Base-by-base conservation (phyloP, 352 stramenopile species). In the Phytophthora capsici region DNA sequence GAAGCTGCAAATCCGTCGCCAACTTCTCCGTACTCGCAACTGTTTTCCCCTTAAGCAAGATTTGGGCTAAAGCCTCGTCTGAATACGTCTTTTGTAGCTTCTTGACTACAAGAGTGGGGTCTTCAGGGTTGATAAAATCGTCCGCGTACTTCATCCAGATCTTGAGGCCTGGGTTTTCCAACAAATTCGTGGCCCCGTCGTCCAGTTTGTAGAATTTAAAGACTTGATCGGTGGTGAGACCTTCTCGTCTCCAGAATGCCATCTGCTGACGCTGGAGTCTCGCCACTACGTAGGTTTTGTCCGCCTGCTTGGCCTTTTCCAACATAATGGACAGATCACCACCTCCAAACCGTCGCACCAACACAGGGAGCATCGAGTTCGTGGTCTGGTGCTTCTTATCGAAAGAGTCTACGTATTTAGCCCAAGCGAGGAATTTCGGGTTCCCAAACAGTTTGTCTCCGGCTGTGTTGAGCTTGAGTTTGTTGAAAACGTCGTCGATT, bases 91-190 rank as follows among this genome's bases (percentile, higher is more conserved):
- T 30, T 13, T 17, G 26, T 0, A 57, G 22, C 13, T 20, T 37
- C 2, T 46, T 23, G 22, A 57, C 47, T 0, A 57, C 6, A 2
- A 14, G 47, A 8, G 13, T 57, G 22, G 32, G 5, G 7, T 22
- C n/a, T 3, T 22, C 20, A 13, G 49, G 49, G 34, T 45, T 61
- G 30, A 62, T 61, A 20, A 62, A 63, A 0, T 56, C 32, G 20
- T 56, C n/a, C 2, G 20, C 13, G 34, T 63, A 63, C 12, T 26
- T 52, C 44, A 23, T 30, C 55, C 55, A 63, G n/a, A 63, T 19
- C 9, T 20, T 40, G 2, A 63, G 8, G 0, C 7, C 34, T 14
- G 41, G 53, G n/a, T 43, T 50, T 6, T 23, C 48, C 5, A 66
- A 28, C 6, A 54, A 1, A 10, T 54, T 54, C 6, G 10, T 8